Evolutionary conservation across 2,329 filamentous ascomycete species (phyloP).

Genomic region (Aschersonia sp.): DNA sequence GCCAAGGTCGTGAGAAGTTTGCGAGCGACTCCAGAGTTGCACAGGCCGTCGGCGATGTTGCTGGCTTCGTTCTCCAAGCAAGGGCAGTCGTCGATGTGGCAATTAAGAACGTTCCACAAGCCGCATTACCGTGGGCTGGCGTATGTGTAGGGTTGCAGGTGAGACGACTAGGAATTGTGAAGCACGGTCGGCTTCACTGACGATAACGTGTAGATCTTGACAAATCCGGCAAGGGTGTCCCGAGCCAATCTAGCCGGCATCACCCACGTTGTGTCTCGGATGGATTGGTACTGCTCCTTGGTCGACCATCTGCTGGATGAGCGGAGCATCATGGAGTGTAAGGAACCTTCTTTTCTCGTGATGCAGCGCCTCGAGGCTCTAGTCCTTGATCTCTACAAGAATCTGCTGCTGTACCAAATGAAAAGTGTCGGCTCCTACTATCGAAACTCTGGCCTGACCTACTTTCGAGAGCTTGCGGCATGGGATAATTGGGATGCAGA

Average conservation of each 20-base stretch:
- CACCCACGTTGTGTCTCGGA: constrained; percentile 5
- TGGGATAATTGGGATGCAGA: constrained; percentile 5
- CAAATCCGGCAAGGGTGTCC: constrained; percentile 4
- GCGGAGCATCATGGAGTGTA: constrained; percentile 4
- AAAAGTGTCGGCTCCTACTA: constrained; percentile 5
- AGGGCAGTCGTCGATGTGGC: constrained; percentile 5
- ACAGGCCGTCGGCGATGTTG: constrained; percentile 5
- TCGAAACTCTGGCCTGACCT: constrained; percentile 4
- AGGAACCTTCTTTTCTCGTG: constrained; percentile 2
- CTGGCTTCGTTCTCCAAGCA: constrained; percentile 5
- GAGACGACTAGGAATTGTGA: not conserved
- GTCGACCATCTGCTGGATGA: constrained; percentile 5
- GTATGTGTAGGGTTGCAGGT: constrained; percentile 6
- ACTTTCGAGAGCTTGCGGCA: constrained; percentile 4
- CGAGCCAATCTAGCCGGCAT: constrained; percentile 4
- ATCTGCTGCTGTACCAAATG: constrained; percentile 5
- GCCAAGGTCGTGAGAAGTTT: constrained; percentile 5
- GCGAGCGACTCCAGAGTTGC: constrained; percentile 4
- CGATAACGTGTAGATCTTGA: constrained; percentile 2
- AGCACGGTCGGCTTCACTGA: not conserved
- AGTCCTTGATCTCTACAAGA: constrained; percentile 5
- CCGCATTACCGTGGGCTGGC: constrained; percentile 6
- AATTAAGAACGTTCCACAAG: constrained; percentile 5
- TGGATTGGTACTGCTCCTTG: constrained; percentile 6
- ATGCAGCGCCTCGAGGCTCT: constrained; percentile 4